phyloP scores from a whole-genome alignment of 73 alveolate genomes.

The Stentor roeselii region DNA sequence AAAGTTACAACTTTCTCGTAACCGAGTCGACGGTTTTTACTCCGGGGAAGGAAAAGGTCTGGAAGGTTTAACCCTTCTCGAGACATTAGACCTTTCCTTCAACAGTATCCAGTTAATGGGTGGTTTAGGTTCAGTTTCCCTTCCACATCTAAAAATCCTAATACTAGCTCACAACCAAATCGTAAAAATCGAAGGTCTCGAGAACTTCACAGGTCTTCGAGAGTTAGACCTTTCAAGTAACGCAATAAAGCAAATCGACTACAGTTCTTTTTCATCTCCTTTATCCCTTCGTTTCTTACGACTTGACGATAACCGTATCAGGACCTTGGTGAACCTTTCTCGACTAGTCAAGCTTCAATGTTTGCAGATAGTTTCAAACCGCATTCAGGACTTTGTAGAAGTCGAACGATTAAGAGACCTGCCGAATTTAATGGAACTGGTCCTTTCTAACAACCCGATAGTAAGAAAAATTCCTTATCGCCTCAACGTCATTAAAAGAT shows the following conservation, averaged over 20 bases:
- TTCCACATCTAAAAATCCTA: slow-evolving; percentile 74
- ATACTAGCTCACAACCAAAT: slow-evolving; percentile 88
- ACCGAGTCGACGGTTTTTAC: too few relatives aligned
- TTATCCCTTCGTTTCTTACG: too few relatives aligned
- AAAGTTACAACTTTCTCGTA: too few relatives aligned
- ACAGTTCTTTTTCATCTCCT: too few relatives aligned
- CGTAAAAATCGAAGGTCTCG: slow-evolving; percentile 74
- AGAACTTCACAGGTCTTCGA: slow-evolving; percentile 59
- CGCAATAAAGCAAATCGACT: slow-evolving; percentile 78
- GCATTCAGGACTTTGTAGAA: slow-evolving; percentile 74
- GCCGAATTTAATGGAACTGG: slow-evolving; percentile 57
- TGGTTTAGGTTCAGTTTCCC: too few relatives aligned
- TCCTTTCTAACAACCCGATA: slow-evolving; percentile 56
- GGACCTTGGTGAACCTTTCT: slow-evolving; percentile 51
- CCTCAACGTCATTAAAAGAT: slow-evolving; percentile 50
- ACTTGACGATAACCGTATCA: slow-evolving; percentile 70
- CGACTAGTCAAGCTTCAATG: slow-evolving; percentile 57
- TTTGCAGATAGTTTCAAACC: slow-evolving; percentile 52
- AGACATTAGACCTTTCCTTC: too few relatives aligned
- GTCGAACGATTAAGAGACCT: slow-evolving; percentile 55
- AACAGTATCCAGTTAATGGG: too few relatives aligned
- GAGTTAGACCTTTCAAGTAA: slow-evolving; percentile 84
- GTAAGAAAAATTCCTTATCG: slow-evolving; percentile 70
- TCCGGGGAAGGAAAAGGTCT: too few relatives aligned
- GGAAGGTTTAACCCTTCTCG: too few relatives aligned